These are phyloP conservation scores for Phaeosphaeriaceae sp. DNA, from an alignment of 2,329 filamentous ascomycete species.

Conservation along the genomic window DNA sequence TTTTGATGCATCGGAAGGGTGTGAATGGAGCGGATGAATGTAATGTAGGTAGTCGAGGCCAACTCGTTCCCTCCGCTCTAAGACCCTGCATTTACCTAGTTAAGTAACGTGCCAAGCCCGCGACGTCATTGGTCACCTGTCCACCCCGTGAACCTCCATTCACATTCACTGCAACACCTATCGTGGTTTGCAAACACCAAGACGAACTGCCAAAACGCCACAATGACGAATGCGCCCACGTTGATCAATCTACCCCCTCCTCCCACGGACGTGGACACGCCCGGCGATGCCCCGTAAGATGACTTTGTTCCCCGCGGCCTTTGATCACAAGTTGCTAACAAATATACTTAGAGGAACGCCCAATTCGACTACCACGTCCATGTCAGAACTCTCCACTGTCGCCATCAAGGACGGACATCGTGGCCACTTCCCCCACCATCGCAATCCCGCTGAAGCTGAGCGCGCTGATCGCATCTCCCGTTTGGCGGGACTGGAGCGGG, in stretches of 20 bases:
- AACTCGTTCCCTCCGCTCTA: too few species aligned
- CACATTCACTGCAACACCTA: background rate
- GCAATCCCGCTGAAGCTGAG: conserved; percentile 82
- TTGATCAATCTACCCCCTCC: conserved; percentile 85
- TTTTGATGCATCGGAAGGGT: too few species aligned
- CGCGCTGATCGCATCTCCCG: conserved; percentile 95
- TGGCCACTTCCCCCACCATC: conserved; percentile 71
- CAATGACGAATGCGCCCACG: conserved; percentile 61
- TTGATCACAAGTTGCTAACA: conserved; percentile 21
- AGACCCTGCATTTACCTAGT: background rate
- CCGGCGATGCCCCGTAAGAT: conserved; percentile 85
- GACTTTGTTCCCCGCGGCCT: conserved; percentile 13
- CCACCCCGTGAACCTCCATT: background rate
- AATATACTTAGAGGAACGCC: conserved; percentile 74
- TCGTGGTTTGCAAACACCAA: background rate
- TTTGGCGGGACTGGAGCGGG: conserved; percentile 86
- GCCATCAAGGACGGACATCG: conserved; percentile 97
- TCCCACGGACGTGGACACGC: conserved; percentile 81
- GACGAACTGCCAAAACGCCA: conserved; percentile 20
- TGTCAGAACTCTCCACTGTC: conserved; percentile 89
- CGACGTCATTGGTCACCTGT: background rate
- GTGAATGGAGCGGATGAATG: too few species aligned
- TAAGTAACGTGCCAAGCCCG: background rate
- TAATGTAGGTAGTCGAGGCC: too few species aligned
- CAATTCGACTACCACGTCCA: conserved; percentile 88